A percentile compares a stretch with the other conserved stretches of the same genome.
Conservation (phyloP, 2,329 filamentous ascomycete species). For the Macrophomina tecta region DNA sequence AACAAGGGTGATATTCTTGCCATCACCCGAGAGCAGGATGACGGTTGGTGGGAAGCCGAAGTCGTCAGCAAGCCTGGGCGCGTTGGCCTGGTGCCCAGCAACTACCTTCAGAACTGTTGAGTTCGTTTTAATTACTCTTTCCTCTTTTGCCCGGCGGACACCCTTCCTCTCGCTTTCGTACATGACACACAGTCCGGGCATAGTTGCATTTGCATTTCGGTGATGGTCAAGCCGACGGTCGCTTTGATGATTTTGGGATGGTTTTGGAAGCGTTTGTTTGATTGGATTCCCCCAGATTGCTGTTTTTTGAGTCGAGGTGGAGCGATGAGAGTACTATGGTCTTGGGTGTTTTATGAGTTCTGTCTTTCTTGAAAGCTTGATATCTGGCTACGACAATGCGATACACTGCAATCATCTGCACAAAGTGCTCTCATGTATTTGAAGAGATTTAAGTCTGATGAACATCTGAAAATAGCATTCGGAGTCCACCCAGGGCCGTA, state of each 20-base stretch:
- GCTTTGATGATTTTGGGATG: slow-evolving; percentile 13
- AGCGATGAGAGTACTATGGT: not conserved
- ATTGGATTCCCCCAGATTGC: slow-evolving; percentile 24
- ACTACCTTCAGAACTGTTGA: slow-evolving; percentile 67
- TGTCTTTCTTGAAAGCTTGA: not conserved
- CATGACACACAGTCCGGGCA: not conserved
- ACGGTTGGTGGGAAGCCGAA: slow-evolving; percentile 99
- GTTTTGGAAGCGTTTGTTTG: slow-evolving; percentile 2
- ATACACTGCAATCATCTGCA: slow-evolving; percentile 2
- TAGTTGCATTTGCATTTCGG: slow-evolving; percentile 19
- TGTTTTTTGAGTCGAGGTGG: not conserved
- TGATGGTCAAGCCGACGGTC: slow-evolving; percentile 18
- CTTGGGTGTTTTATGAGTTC: not conserved
- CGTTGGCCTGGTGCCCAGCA: slow-evolving; percentile 68
- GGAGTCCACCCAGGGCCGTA: too few species aligned
- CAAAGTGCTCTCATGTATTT: too few species aligned
- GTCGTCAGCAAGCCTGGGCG: slow-evolving; percentile 69
- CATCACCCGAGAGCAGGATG: slow-evolving; percentile 88
- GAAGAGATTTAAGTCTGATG: too few species aligned
- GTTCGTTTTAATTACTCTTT: not conserved
- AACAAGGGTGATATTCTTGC: slow-evolving; percentile 90
- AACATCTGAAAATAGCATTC: too few species aligned
- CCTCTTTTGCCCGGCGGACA: not conserved
- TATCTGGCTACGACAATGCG: slow-evolving; percentile 14
- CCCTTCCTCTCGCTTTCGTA: slow-evolving; percentile 6